Evolutionary conservation across 306 rosid genomes (phyloP).

Genomic region (Cicer pinnatifidum): DNA sequence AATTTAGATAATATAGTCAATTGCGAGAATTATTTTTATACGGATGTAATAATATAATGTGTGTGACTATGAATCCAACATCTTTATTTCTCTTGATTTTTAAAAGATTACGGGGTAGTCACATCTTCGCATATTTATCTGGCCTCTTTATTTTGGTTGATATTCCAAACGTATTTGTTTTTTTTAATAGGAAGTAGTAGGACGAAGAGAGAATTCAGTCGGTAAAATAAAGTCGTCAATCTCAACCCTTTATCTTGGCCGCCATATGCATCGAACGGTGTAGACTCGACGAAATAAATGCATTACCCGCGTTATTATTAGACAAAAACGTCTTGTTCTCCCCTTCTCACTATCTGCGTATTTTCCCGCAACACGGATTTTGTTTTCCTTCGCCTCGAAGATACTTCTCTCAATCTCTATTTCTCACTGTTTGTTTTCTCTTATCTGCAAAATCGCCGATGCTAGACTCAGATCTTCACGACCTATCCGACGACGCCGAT

Average conservation of each 20-base stretch:
- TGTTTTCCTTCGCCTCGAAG: constrained; percentile 53
- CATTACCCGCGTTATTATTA: constrained; percentile 41
- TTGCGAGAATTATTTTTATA: too few species aligned
- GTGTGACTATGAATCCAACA: too few species aligned
- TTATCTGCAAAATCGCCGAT: constrained; percentile 51
- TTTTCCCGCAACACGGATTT: constrained; percentile 39
- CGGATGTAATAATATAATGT: too few species aligned
- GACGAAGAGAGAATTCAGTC: background rate
- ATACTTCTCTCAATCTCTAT: constrained; percentile 4
- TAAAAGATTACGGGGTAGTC: too few species aligned
- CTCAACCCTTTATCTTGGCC: constrained; percentile 37
- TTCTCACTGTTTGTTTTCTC: background rate
- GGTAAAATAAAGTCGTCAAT: background rate
- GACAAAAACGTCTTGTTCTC: constrained; percentile 32
- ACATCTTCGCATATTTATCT: too few species aligned
- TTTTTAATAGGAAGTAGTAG: too few species aligned
- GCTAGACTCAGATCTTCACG: constrained; percentile 87
- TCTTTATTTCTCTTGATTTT: too few species aligned
- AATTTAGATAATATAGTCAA: too few species aligned
- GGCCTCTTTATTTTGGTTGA: too few species aligned
- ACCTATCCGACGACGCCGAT: constrained; percentile 95
- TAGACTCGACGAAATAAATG: background rate
- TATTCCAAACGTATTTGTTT: too few species aligned
- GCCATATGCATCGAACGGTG: constrained; percentile 12
- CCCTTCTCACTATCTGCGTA: constrained; percentile 2